A percentile compares a stretch with the other conserved stretches of the same genome.
Evolutionary conservation across 2,329 filamentous ascomycete species (phyloP).

Genomic region (Laburnicola sp.): DNA sequence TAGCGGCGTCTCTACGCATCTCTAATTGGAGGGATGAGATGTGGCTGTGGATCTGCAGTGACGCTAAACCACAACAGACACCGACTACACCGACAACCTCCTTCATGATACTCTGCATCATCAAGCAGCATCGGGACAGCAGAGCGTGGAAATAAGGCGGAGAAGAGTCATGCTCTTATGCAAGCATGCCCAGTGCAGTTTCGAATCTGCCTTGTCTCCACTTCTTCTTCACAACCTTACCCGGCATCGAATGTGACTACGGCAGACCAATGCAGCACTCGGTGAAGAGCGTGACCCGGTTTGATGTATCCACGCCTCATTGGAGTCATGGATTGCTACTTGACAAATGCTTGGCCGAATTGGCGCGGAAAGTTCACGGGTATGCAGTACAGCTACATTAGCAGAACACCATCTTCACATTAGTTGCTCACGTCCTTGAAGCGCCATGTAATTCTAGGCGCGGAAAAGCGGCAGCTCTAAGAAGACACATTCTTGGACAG

Average conservation of each 20-base stretch:
- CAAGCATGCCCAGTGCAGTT: neutral
- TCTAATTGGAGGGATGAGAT: neutral
- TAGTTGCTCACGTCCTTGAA: too few species aligned
- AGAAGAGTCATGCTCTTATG: neutral
- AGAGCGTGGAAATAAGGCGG: conserved; percentile 6
- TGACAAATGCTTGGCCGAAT: too few species aligned
- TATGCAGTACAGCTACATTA: too few species aligned
- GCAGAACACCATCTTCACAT: too few species aligned
- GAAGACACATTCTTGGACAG: too few species aligned
- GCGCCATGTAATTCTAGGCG: too few species aligned
- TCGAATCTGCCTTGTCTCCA: conserved; percentile 13
- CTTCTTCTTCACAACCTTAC: conserved; percentile 7
- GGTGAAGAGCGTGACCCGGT: too few species aligned
- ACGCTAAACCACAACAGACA: conserved; percentile 1
- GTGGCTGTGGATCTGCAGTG: conserved; percentile 1
- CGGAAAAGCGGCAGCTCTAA: too few species aligned
- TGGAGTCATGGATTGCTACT: too few species aligned
- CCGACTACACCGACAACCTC: conserved; percentile 6
- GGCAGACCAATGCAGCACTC: neutral
- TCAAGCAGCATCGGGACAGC: neutral
- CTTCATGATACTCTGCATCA: conserved; percentile 14
- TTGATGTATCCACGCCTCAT: too few species aligned
- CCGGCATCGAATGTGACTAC: neutral
- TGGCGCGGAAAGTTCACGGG: too few species aligned
- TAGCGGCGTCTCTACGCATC: neutral